These are phyloP conservation scores for Plantago lanceolata DNA, from an alignment of 305 asterid species.

Conservation along the genomic window DNA sequence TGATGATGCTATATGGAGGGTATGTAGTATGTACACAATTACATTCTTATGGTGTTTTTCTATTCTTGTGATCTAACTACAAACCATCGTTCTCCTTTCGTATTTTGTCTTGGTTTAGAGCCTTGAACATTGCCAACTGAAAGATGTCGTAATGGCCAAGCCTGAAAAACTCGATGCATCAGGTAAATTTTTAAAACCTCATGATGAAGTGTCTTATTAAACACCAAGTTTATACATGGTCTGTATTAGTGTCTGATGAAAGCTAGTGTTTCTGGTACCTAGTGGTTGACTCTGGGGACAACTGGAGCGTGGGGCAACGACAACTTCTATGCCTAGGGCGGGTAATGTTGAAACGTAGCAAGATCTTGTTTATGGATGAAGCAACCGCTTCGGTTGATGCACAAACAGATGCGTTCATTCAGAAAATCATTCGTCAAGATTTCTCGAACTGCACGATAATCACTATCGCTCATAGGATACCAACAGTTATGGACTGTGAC, in stretches of 20 bases:
- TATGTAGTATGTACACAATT: slow-evolving; percentile 1
- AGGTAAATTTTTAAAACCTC: slow-evolving; percentile 32
- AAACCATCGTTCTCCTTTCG: too few relatives aligned
- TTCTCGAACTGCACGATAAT: slow-evolving; percentile 47
- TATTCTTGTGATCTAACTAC: too few relatives aligned
- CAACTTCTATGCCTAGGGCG: slow-evolving; percentile 65
- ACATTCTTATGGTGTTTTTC: too few relatives aligned
- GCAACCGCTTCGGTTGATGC: slow-evolving; percentile 71
- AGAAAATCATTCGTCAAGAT: slow-evolving; percentile 48
- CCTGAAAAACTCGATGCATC: slow-evolving; percentile 53
- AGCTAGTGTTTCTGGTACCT: too few relatives aligned
- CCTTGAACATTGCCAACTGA: slow-evolving; percentile 71
- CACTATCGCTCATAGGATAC: slow-evolving; percentile 59
- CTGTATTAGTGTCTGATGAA: too few relatives aligned
- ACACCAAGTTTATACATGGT: too few relatives aligned
- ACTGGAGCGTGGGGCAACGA: slow-evolving; percentile 64
- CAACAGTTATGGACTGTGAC: slow-evolving; percentile 52
- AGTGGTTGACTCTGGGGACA: slow-evolving; percentile 66
- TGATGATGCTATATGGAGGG: slow-evolving; percentile 81
- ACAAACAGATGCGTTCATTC: slow-evolving; percentile 48
- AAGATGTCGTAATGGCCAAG: slow-evolving; percentile 55
- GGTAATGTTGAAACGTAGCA: slow-evolving; percentile 49
- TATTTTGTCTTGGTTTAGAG: slow-evolving; percentile 28
- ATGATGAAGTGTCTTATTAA: too few relatives aligned
- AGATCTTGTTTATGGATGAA: slow-evolving; percentile 53